phyloP scores from a whole-genome alignment of 2,329 filamentous ascomycete species.

The Ascochyta pisi region DNA sequence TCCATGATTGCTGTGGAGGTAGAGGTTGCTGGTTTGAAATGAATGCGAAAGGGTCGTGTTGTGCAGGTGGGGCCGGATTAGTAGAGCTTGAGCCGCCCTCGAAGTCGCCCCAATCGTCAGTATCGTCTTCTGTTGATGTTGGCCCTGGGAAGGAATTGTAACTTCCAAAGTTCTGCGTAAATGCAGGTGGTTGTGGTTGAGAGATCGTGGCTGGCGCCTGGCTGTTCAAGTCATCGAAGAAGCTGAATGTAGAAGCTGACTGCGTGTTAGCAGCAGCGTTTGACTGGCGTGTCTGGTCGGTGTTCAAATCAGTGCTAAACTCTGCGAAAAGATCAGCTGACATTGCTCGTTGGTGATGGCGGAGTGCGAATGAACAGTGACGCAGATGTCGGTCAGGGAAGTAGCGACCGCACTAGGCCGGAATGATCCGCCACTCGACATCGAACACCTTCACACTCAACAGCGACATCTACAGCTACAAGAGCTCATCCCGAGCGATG shows the following conservation, averaged over 20 bases:
- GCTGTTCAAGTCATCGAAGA: constrained; percentile 43
- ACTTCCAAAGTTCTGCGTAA: constrained; percentile 15
- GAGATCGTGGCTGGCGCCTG: constrained; percentile 17
- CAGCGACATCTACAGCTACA: too few species aligned
- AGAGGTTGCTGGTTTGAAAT: constrained; percentile 17
- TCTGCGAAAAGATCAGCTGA: constrained; percentile 48
- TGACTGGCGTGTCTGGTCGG: constrained; percentile 23
- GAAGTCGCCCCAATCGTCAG: constrained; percentile 53
- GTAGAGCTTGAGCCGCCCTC: constrained; percentile 37
- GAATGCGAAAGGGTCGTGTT: constrained; percentile 30
- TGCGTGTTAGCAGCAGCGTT: constrained; percentile 9
- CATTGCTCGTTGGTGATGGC: constrained; percentile 26
- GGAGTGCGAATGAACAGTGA: constrained; percentile 16
- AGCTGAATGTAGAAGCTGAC: constrained; percentile 36
- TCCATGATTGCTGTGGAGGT: constrained; percentile 19
- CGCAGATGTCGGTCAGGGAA: constrained; percentile 20
- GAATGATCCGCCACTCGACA: constrained; percentile 9
- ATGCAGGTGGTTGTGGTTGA: constrained; percentile 21
- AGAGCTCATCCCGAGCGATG: too few species aligned
- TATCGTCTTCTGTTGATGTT: constrained; percentile 26
- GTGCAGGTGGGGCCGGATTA: constrained; percentile 19
- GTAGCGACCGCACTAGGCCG: constrained; percentile 27
- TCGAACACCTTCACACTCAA: not conserved
- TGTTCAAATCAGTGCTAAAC: constrained; percentile 32
- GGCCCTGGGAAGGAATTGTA: not conserved